A percentile compares a stretch with the other conserved stretches of the same genome.
Conservation (phyloP, 305 asterid genomes). For the Nicotiana rustica region DNA sequence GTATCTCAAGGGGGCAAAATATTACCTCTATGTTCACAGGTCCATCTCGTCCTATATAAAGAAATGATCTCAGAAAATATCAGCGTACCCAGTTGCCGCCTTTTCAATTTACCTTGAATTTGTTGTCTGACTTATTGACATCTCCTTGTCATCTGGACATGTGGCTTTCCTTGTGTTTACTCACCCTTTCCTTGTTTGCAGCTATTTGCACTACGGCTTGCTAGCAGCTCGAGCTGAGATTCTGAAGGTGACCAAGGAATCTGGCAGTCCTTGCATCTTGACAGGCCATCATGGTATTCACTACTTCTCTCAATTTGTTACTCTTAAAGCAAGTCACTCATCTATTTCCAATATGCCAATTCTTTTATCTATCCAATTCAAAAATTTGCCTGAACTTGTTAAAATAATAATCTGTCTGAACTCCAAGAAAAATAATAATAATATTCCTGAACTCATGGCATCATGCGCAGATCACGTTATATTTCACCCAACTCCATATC, state of each 20-base stretch:
- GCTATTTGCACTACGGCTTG: conserved; percentile 88
- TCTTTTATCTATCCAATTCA: conserved; percentile 14
- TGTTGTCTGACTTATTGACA: conserved; percentile 8
- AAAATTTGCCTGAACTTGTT: background rate
- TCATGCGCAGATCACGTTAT: background rate
- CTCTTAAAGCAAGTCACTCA: background rate
- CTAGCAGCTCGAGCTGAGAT: conserved; percentile 98
- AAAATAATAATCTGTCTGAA: too few relatives aligned
- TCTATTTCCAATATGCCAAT: background rate
- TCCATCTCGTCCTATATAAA: conserved; percentile 39
- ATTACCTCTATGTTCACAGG: conserved; percentile 93
- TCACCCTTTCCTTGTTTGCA: conserved; percentile 41
- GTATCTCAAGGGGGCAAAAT: conserved; percentile 67
- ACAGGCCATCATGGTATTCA: conserved; percentile 74
- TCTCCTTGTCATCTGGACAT: conserved; percentile 18
- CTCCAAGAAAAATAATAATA: too few relatives aligned
- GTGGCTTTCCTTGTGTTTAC: background rate
- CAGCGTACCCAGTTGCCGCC: conserved; percentile 25
- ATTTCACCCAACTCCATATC: conserved; percentile 6
- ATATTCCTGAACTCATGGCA: conserved; percentile 10
- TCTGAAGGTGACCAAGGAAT: conserved; percentile 67
- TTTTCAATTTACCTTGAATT: conserved; percentile 17
- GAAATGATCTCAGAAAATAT: conserved; percentile 7
- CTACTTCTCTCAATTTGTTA: background rate
- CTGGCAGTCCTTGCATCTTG: conserved; percentile 81